phyloP scores from a whole-genome alignment of 345 rosid genomes.

The Rubroshorea leprosula region DNA sequence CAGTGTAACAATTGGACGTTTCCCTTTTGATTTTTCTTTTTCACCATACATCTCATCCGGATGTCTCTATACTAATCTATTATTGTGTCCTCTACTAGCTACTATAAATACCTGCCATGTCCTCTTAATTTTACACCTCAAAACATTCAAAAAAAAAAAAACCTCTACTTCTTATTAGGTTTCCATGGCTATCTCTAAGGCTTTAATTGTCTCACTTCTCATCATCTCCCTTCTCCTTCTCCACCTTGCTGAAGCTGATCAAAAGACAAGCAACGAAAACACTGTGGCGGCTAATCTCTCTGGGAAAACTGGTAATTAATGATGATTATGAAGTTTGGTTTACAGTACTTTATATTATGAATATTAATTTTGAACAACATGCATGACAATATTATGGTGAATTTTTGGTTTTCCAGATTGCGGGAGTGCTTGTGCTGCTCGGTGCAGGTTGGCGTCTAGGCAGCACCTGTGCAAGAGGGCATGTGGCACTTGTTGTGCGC shows the following conservation, averaged over 20 bases:
- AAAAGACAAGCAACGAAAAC: too few species aligned
- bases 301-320: slow-evolving; percentile 4
- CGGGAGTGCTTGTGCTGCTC: neutral
- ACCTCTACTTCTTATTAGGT: too few species aligned
- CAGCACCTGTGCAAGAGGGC: slow-evolving; percentile 3
- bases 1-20: neutral
- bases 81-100: too few species aligned
- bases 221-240: slow-evolving; percentile 40
- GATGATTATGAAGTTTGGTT: neutral
- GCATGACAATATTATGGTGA: too few species aligned
- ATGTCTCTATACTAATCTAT: neutral
- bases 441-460: neutral
- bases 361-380: neutral
- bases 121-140: neutral
- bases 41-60: neutral
- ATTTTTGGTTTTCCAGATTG: neutral
- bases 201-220: slow-evolving; percentile 36
- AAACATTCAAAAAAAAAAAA: too few species aligned
- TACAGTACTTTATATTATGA: neutral
- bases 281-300: neutral
- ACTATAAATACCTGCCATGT: neutral
- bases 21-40: neutral
- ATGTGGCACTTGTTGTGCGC: slow-evolving; percentile 4
- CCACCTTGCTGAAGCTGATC: slow-evolving; percentile 20
- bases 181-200: slow-evolving; percentile 36